phyloP scores from a whole-genome alignment of 139 green algal species.

The Tetradesmus lagerheimii region DNA sequence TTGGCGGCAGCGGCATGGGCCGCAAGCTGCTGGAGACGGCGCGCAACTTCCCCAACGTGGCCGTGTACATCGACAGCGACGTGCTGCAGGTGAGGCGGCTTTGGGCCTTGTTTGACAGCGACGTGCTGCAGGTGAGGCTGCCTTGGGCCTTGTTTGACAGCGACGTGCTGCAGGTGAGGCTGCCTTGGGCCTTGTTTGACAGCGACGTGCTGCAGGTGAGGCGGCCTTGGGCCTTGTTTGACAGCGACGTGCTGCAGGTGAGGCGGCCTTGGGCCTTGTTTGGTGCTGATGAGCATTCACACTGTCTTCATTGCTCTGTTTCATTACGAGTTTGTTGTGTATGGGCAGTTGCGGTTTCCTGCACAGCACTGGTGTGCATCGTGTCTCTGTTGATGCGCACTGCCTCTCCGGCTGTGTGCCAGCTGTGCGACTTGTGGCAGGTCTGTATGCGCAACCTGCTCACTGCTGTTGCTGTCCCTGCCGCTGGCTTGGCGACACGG shows the following conservation, averaged over 20 bases:
- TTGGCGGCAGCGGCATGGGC: slow-evolving; percentile 19
- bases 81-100: slow-evolving; percentile 46
- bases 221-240: not conserved
- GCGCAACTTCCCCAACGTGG: slow-evolving; percentile 33
- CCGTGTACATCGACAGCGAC: slow-evolving; percentile 45
- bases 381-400: not conserved
- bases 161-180: not conserved
- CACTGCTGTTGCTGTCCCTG: not conserved
- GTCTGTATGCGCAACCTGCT: too few species aligned
- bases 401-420: too few species aligned
- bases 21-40: slow-evolving; percentile 42
- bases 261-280: too few species aligned
- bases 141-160: not conserved
- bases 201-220: not conserved
- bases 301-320: too few species aligned
- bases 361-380: not conserved
- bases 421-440: too few species aligned
- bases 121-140: not conserved
- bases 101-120: too few species aligned
- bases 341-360: not conserved
- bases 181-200: not conserved
- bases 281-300: too few species aligned
- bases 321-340: not conserved
- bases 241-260: not conserved
- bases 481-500: too few species aligned